Evolutionary conservation across 2,329 filamentous ascomycete genomes (phyloP).

Genomic region (Lasiodiplodia citricola): DNA sequence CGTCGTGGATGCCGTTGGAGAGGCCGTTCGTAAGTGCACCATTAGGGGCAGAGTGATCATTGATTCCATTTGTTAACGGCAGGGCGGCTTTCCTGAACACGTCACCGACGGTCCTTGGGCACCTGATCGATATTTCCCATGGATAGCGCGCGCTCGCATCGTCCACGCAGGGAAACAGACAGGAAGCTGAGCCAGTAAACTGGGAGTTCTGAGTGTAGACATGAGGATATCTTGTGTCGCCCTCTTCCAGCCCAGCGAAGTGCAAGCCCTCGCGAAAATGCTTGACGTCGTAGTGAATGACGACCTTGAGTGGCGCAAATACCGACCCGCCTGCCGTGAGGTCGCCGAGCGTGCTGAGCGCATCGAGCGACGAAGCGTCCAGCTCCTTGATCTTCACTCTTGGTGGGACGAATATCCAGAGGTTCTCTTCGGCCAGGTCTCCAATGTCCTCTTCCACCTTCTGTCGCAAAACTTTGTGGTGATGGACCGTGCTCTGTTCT

Average conservation of each 20-base stretch:
- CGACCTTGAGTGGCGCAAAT: constrained; percentile 66
- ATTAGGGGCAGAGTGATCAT: constrained; percentile 38
- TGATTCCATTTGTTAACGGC: constrained; percentile 32
- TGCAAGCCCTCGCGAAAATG: constrained; percentile 85
- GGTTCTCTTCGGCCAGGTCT: constrained; percentile 60
- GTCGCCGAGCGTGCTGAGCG: constrained; percentile 31
- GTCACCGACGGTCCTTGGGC: constrained; percentile 85
- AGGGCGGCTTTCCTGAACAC: constrained; percentile 50
- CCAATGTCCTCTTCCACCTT: constrained; percentile 64
- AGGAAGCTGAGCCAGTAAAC: constrained; percentile 78
- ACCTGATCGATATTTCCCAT: constrained; percentile 89
- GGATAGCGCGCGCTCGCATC: constrained; percentile 79
- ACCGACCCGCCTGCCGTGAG: constrained; percentile 35
- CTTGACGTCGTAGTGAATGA: constrained; percentile 78
- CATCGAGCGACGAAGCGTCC: constrained; percentile 52
- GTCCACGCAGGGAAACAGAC: constrained; percentile 92
- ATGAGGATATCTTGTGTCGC: constrained; percentile 85
- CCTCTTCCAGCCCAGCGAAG: constrained; percentile 83
- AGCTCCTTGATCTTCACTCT: constrained; percentile 67
- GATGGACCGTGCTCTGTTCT: constrained; percentile 66
- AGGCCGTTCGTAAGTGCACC: constrained; percentile 29
- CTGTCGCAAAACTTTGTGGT: constrained; percentile 77
- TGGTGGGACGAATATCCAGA: constrained; percentile 65
- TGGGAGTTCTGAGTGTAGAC: constrained; percentile 84
- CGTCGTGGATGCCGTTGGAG: constrained; percentile 35